Evolutionary conservation across 2,329 filamentous ascomycete species (phyloP).

Genomic region (Phaeosphaeriaceae sp.): DNA sequence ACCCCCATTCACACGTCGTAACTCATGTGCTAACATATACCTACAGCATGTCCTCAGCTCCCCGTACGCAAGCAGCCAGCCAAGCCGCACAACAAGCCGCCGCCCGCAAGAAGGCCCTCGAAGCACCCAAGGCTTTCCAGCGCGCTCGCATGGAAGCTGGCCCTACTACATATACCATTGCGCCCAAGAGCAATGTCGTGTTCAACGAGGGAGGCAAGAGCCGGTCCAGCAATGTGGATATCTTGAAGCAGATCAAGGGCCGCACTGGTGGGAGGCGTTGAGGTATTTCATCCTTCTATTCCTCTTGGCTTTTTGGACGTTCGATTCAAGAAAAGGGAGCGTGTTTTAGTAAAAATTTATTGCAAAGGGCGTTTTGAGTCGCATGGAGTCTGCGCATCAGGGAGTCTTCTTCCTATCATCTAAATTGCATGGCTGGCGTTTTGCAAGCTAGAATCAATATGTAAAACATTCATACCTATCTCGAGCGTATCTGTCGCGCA

Average conservation of each 20-base stretch:
- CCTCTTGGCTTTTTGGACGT: neutral
- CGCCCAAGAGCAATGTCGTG: constrained; percentile 63
- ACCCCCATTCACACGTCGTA: neutral
- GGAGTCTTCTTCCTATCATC: neutral
- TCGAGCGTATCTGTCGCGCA: no score
- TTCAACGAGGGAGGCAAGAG: constrained; percentile 39
- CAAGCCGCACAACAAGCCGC: constrained; percentile 43
- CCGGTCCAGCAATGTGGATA: constrained; percentile 35
- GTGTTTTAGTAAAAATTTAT: neutral
- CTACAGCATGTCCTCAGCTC: constrained; percentile 30
- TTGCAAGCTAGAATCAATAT: neutral
- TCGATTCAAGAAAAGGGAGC: neutral
- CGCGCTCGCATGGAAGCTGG: constrained; percentile 66
- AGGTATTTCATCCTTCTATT: neutral
- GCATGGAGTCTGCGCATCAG: neutral
- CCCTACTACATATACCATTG: constrained; percentile 68
- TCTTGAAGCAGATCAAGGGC: constrained; percentile 39
- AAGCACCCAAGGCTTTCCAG: constrained; percentile 61
- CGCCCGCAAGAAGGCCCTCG: constrained; percentile 57
- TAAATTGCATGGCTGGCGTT: constrained; percentile 7
- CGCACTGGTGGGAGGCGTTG: constrained; percentile 33
- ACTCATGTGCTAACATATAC: neutral
- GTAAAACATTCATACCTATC: neutral
- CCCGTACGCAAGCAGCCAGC: constrained; percentile 32
- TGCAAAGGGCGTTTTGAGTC: neutral